phyloP scores from a whole-genome alignment of 148 eudicot species.

The Fagopyrum esculentum region DNA sequence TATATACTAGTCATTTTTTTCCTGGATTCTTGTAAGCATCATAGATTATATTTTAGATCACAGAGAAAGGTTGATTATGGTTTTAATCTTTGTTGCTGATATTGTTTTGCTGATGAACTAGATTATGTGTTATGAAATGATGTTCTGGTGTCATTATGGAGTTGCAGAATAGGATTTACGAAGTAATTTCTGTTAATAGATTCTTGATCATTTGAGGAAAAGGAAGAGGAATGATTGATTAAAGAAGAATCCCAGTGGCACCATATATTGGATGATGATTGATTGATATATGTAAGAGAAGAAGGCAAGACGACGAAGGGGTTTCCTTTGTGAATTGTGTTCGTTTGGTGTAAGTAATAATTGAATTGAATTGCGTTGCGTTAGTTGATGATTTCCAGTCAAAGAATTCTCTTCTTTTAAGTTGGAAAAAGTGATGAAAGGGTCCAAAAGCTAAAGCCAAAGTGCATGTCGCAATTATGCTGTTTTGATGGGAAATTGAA shows the following conservation, averaged over 20 bases:
- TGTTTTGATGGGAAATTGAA: conserved; percentile 10
- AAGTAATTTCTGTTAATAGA: too few species aligned
- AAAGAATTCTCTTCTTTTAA: conserved; percentile 13
- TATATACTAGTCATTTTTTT: background rate
- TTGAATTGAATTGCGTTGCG: background rate
- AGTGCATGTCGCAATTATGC: conserved; percentile 9
- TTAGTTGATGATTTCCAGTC: conserved; percentile 6
- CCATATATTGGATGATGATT: conserved; percentile 8
- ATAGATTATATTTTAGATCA: background rate
- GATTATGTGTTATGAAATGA: background rate
- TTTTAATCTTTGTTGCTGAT: background rate
- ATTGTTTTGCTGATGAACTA: background rate
- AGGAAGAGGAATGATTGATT: background rate
- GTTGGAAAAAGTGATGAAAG: conserved; percentile 5
- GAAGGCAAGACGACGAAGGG: background rate
- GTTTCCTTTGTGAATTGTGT: background rate
- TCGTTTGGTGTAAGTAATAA: background rate
- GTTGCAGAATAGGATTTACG: too few species aligned
- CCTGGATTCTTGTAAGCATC: background rate
- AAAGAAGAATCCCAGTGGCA: background rate
- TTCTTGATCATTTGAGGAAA: too few species aligned
- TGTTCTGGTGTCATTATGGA: too few species aligned
- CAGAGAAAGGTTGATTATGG: background rate
- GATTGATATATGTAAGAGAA: background rate
- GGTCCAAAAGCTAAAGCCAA: conserved; percentile 12